Evolutionary conservation across 1,284 basidiomycete genomes (phyloP), one percentile per base, ranked within the genome.

Genomic region (Cutaneotrichosporon sp.): DNA sequence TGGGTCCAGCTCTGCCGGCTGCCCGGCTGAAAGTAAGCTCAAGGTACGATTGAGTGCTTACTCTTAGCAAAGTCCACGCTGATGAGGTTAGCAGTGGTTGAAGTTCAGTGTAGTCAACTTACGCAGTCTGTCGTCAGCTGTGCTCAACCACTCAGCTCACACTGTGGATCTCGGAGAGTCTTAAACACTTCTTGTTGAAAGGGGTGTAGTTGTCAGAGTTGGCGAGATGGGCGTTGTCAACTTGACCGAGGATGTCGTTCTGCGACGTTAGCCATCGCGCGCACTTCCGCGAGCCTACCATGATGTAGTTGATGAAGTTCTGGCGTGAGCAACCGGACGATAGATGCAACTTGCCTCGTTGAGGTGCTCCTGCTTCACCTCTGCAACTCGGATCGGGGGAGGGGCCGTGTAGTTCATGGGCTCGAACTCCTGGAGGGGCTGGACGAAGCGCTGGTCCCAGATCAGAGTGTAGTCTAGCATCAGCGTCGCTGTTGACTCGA

Each of bases 41-140:
- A 0, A 13, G 1, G 2, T 13, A 2, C 8, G 13, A 36, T 8
- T 1, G 9, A 6, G 1, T 18, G 34, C 73, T 65, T 27, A 76
- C 75, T 79, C 63, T 80, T 80, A n/a, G 79, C 76, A 59, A 79
- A 80, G 62, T 80, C 79, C 25, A 80, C 79, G 13, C 63, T 66
- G 24, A 3, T 4, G 16, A 18, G 7, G 38, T 42, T 42, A 42
- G 46, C 36, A 8, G n/a, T n/a, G n/a, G n/a, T n/a, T n/a, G n/a
- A n/a, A n/a, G n/a, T n/a, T n/a, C n/a, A n/a, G 18, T 8, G 45
- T 16, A 50, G 36, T 61, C 25, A 56, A 43, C 67, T 53, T 57
- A 75, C 72, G 74, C 74, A 29, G 69, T 75, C 73, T 75, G 60
- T 8, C 34, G 63, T 70, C 60, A 73, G 70, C 57, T 8, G 0